Percentiles rank a stretch among this genome's conserved stretches.
phyloP scores from a whole-genome alignment of 1,284 basidiomycete species.

The Kalmanozyma brasiliensis region DNA sequence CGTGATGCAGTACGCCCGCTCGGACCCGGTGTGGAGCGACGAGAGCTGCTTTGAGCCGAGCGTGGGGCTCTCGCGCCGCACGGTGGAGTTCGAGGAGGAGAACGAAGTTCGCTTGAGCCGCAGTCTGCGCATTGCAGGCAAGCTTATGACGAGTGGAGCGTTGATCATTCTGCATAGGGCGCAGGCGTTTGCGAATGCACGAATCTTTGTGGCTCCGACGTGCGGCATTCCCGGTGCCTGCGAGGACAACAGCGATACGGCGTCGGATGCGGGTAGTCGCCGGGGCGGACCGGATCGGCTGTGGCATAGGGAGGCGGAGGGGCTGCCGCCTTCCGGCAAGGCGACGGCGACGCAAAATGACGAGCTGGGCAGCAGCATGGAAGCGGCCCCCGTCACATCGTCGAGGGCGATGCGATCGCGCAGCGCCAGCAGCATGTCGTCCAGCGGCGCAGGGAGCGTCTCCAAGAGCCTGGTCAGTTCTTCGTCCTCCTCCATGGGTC shows the following conservation, averaged over 20 bases:
- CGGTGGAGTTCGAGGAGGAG: constrained; percentile 45
- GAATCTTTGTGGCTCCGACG: constrained; percentile 57
- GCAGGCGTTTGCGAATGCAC: constrained; percentile 58
- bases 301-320: constrained; percentile 43
- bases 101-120: constrained; percentile 46
- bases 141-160: constrained; percentile 60
- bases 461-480: constrained; percentile 27
- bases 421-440: constrained; percentile 35
- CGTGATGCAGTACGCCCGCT: constrained; percentile 52
- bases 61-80: constrained; percentile 35
- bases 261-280: constrained; percentile 27
- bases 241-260: constrained; percentile 39
- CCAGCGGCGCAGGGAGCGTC: constrained; percentile 30
- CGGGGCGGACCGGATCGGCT: constrained; percentile 26
- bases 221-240: constrained; percentile 57
- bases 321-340: constrained; percentile 29
- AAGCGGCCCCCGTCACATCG: background rate
- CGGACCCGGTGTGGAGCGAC: constrained; percentile 53
- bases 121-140: constrained; percentile 50
- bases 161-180: constrained; percentile 59
- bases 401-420: constrained; percentile 14
- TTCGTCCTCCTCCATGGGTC: constrained; percentile 11
- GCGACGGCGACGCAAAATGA: constrained; percentile 12
- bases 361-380: constrained; percentile 18
- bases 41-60: constrained; percentile 41